Evolutionary conservation across 1,284 basidiomycete species (phyloP).

Genomic region (Coniferiporia sulphurascens): DNA sequence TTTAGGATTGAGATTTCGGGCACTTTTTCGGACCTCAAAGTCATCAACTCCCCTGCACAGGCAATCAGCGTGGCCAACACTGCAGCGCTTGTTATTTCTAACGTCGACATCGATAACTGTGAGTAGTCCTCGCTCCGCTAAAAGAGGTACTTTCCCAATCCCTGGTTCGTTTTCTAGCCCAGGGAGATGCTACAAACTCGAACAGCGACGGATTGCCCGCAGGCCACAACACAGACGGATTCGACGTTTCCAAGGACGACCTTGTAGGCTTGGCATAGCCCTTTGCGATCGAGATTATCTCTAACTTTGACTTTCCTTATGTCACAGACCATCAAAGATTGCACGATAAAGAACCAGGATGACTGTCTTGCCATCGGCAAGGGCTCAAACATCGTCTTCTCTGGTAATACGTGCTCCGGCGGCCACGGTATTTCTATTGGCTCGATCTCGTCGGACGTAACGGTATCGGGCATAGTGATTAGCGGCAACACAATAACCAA

Average conservation of each 20-base stretch:
- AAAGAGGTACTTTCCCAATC: background rate
- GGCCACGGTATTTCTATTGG: constrained; percentile 63
- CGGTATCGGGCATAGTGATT: constrained; percentile 45
- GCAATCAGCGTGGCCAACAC: constrained; percentile 33
- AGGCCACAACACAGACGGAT: constrained; percentile 30
- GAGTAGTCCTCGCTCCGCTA: constrained; percentile 7
- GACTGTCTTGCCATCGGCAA: constrained; percentile 60
- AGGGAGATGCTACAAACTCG: constrained; percentile 38
- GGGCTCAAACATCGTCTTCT: constrained; percentile 51
- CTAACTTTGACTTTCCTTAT: background rate
- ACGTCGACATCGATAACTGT: constrained; percentile 37
- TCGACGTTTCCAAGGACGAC: constrained; percentile 41
- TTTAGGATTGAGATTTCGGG: constrained; percentile 51
- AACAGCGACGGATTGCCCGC: constrained; percentile 38
- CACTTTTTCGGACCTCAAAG: constrained; percentile 36
- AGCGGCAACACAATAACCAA: constrained; percentile 37
- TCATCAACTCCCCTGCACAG: constrained; percentile 35
- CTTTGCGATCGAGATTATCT: constrained; percentile 21
- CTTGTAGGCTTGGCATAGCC: constrained; percentile 23
- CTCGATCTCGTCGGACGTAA: constrained; percentile 42
- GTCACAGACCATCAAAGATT: constrained; percentile 6
- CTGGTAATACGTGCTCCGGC: constrained; percentile 46
- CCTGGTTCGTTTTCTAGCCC: constrained; percentile 23
- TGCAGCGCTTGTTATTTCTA: constrained; percentile 27
- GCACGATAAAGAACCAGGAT: constrained; percentile 38